Base-by-base conservation (phyloP, 2,329 filamentous ascomycete genomes). In the Neopestalotiopsis sp. region DNA sequence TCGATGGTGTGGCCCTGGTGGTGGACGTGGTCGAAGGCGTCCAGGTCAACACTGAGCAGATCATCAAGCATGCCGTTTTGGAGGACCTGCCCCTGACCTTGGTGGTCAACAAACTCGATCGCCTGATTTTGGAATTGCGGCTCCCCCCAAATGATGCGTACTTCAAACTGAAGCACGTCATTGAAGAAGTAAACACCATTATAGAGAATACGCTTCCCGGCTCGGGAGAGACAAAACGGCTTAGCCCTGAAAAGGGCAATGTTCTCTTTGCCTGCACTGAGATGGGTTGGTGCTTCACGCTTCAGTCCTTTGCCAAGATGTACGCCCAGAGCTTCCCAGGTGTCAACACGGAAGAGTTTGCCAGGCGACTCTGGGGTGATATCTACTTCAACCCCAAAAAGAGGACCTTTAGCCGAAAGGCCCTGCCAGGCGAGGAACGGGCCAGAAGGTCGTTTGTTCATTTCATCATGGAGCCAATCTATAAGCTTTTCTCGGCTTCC, bases 1-100 rank as follows among this genome's bases (percentile, higher is more conserved):
- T 93, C 4, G 96, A 99, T 78, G 96, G 96, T 70, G 90, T 98
- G 30, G 95, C 97, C 66, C 84, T 99, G 63, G 92, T 99, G 14
- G 95, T 99, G 17, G 96, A 99, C 79, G 94, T 98, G 28, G 94
- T 99, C 1, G 96, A 99, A 80, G 96, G 96, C n/a, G 95, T 99
- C n/a, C 96, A 98, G 82, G 89, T 96, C 75, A 97, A 97, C 80
- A 97, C 96, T 0, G 95, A 99, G 82, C 93, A 98, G 79, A 95
- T 97, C 75, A 98, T 99, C 83, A 97, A 94, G 82, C 94, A 99
- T 80, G 95, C 95, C 2, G 92, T 98, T 3, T 86, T 97, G 34
- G 94, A 98, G 79, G 93, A 94, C 74, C 86, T 98, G 4, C 95
- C 96, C 1, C 83, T 99, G 74, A 96, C 94, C 0, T 84, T 99